A percentile compares a stretch with the other conserved stretches of the same genome.
Evolutionary conservation across 345 rosid species (phyloP).

Genomic region (Moricandia arvensis): DNA sequence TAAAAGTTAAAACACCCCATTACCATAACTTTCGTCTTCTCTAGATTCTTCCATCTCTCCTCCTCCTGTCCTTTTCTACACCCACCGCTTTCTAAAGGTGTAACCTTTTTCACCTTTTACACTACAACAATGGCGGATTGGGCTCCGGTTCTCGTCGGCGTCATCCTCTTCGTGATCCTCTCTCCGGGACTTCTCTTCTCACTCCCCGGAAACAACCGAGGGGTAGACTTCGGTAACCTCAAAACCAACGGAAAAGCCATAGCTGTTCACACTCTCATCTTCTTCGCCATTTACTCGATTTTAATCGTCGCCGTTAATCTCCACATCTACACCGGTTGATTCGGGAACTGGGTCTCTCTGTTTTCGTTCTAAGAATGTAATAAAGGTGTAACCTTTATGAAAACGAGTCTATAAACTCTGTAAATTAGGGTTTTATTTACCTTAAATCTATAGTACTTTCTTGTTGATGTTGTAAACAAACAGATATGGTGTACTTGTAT

Average conservation of each 20-base stretch:
- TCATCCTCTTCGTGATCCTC: conserved; percentile 72
- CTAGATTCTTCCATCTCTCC: conserved; percentile 8
- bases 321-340: conserved; percentile 75
- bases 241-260: conserved; percentile 93
- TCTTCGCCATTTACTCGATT: conserved; percentile 70
- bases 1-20: not conserved
- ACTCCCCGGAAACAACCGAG: conserved; percentile 65
- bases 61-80: not conserved
- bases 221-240: conserved; percentile 68
- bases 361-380: not conserved
- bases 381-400: conserved; percentile 21
- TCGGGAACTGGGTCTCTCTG: not conserved
- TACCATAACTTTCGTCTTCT: not conserved
- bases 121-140: conserved; percentile 71
- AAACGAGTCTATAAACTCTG: conserved; percentile 6
- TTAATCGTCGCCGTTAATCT: conserved; percentile 66
- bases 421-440: conserved; percentile 10
- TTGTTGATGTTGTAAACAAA: conserved; percentile 20
- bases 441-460: not conserved
- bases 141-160: conserved; percentile 89
- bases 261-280: conserved; percentile 77
- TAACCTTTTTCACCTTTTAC: not conserved
- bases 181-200: conserved; percentile 84
- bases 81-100: conserved; percentile 17
- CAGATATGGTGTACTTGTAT: conserved; percentile 13